A percentile compares a stretch with the other conserved stretches of the same genome.
Conservation (phyloP, 441 rosid species). For the Manihot esculenta region DNA sequence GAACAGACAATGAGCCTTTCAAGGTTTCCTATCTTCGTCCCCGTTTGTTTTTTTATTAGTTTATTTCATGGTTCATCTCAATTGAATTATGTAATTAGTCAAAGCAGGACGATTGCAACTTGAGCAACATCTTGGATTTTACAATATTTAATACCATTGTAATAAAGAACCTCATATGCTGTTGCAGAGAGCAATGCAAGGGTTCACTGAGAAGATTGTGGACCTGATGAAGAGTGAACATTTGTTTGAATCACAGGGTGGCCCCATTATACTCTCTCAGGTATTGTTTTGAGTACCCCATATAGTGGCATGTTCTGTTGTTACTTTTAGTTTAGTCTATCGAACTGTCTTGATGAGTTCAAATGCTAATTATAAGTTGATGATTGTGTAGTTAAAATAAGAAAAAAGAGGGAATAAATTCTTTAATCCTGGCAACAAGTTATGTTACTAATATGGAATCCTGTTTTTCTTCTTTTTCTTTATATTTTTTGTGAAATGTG, state of each 20-base stretch:
- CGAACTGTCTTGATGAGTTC: background rate
- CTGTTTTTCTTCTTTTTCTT: background rate
- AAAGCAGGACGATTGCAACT: constrained; percentile 9
- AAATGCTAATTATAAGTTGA: background rate
- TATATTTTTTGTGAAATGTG: constrained; percentile 3
- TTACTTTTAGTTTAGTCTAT: background rate
- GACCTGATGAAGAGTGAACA: constrained; percentile 79
- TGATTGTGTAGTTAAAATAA: background rate
- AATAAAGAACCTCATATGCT: background rate
- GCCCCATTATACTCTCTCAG: constrained; percentile 92
- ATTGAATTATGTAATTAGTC: background rate
- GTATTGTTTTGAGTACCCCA: constrained; percentile 24
- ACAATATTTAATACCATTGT: background rate
- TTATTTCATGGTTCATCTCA: background rate
- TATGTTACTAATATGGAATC: background rate
- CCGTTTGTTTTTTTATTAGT: background rate
- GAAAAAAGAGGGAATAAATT: background rate
- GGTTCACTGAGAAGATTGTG: constrained; percentile 85
- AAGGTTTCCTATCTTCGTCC: constrained; percentile 17
- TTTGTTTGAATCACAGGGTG: constrained; percentile 86
- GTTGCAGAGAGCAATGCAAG: constrained; percentile 81
- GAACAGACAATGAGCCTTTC: constrained; percentile 42
- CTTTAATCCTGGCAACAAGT: too few relatives aligned
- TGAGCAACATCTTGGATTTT: background rate
- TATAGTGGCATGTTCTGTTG: constrained; percentile 8